Conservation (phyloP, 2,329 filamentous ascomycete species). For the Calonectria henricotiae region DNA sequence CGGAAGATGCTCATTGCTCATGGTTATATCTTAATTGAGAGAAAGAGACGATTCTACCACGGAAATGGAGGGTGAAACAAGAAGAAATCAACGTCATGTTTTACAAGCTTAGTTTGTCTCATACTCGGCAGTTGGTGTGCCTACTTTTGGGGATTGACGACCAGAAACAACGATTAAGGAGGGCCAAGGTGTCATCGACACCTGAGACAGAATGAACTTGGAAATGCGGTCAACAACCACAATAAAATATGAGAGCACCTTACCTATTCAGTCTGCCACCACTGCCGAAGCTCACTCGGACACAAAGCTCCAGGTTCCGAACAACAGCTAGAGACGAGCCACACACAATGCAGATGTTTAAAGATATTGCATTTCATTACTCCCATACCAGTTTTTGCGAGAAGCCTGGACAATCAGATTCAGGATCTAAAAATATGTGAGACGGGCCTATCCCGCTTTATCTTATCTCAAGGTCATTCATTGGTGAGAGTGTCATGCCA, state of each 20-base stretch:
- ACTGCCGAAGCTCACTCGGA: no score
- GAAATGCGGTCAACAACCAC: not conserved
- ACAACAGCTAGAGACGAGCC: no score
- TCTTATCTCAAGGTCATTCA: no score
- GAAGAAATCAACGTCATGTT: constrained; percentile 60
- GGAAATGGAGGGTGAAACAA: constrained; percentile 58
- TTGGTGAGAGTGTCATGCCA: not conserved
- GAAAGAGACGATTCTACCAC: constrained; percentile 60
- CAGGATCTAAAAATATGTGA: no score
- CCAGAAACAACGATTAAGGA: constrained; percentile 62
- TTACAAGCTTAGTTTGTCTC: constrained; percentile 62
- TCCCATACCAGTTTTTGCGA: no score
- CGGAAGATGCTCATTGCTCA: constrained; percentile 66
- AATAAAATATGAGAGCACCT: no score
- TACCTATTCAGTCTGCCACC: no score
- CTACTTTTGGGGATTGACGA: constrained; percentile 75
- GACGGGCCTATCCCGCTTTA: no score
- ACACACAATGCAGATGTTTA: no score
- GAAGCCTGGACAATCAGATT: no score
- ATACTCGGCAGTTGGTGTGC: constrained; percentile 69
- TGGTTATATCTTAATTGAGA: constrained; percentile 61
- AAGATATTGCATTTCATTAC: no score
- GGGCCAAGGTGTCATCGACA: not conserved
- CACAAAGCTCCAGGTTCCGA: no score
- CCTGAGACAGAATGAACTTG: not conserved